Base-by-base conservation (phyloP, 169 alveolate species). In the Plasmodium malariae region DNA sequence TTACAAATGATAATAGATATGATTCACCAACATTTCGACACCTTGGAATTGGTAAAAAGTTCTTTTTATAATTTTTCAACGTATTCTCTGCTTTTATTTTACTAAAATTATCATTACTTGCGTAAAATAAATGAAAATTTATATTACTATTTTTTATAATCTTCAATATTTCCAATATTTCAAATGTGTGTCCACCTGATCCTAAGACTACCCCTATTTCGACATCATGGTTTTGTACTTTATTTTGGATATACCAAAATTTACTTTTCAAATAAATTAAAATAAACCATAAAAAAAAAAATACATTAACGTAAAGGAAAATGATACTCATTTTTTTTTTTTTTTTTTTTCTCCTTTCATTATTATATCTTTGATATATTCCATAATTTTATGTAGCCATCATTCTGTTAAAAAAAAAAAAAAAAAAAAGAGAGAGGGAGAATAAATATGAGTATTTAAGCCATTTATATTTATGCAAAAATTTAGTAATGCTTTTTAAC, bases 1-100 rank as follows among this genome's bases (percentile, higher is more conserved):
- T 78, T 19, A 63, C n/a, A 14, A 36, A 62, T 0, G 89, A 49
- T 7, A 48, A n/a, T 28, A 48, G 6, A 40, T 78, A 78, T 6
- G 89, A 78, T 37, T 78, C 89, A 17, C 89, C 89, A 43, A 78
- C 76, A 62, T 63, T 78, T 78, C 89, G 68, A 54, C 89, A 78
- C 43, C 89, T 78, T 78, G 89, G 89, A 28, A 78, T 78, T 62
- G 37, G 32, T 9, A 78, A 34, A 68, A 78, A 78, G 14, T 78
- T 55, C 67, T 43, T 78, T 78, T 55, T 30, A 54, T 63, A 78
- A 43, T 78, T 69, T 37, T 62, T 24, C 30, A 78, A 78, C 17
- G 28, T 51, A 40, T 78, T 78, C 63, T 78, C 89, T 55, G 76
- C 76, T 24, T 78, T 78, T 62, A 48, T 68, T 45, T 55, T 78